phyloP scores from a whole-genome alignment of 148 eudicot species.

The Chenopodium quinoa region DNA sequence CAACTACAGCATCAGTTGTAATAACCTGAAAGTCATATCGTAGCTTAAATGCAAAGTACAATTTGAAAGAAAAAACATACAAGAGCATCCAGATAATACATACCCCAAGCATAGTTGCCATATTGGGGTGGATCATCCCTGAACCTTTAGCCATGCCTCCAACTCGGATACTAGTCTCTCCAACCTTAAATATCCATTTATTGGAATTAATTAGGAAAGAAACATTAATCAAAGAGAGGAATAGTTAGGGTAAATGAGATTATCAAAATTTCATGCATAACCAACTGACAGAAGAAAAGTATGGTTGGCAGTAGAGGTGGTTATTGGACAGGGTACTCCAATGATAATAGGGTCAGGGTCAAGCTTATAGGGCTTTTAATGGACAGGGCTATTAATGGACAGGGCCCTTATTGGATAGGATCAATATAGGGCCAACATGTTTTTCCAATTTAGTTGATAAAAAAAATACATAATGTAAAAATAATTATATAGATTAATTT shows the following conservation, averaged over 20 bases:
- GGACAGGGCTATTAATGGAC: too few relatives aligned
- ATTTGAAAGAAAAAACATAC: conserved; percentile 11
- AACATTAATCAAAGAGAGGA: neutral
- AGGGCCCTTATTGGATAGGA: too few relatives aligned
- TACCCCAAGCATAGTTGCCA: conserved; percentile 99
- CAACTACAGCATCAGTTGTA: conserved; percentile 88
- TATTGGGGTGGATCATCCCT: conserved; percentile 99
- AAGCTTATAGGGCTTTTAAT: too few relatives aligned
- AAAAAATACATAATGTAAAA: too few relatives aligned
- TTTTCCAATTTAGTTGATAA: too few relatives aligned
- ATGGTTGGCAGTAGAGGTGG: neutral
- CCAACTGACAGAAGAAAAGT: neutral
- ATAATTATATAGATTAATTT: too few relatives aligned
- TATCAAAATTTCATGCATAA: neutral
- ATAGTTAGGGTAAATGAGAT: neutral
- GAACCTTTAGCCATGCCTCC: conserved; percentile 99
- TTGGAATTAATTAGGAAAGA: conserved; percentile 5
- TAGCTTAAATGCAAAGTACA: neutral
- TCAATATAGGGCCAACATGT: too few relatives aligned
- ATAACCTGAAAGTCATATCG: conserved; percentile 59
- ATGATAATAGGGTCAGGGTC: too few relatives aligned
- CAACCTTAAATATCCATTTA: conserved; percentile 47
- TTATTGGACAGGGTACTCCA: too few relatives aligned
- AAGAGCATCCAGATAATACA: conserved; percentile 31
- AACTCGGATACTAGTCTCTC: conserved; percentile 59